Evolutionary conservation across 768 basidiomycete genomes (phyloP).

Genomic region (Gymnopilus dilepis): DNA sequence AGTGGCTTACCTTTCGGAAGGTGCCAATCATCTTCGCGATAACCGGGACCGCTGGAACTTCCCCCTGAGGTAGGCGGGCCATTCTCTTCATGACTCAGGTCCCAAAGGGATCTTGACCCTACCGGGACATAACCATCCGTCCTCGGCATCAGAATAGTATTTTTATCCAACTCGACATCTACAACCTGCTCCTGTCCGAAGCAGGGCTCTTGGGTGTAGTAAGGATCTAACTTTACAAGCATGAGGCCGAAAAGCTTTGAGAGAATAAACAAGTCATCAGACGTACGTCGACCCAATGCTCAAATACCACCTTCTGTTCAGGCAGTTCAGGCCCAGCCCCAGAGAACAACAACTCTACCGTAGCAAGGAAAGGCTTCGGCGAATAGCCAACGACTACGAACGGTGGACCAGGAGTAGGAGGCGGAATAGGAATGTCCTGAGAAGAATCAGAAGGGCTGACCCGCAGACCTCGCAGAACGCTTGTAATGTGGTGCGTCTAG

Average conservation of each 20-base stretch:
- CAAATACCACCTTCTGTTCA: constrained; percentile 45
- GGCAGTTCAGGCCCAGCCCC: constrained; percentile 30
- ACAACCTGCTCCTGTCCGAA: constrained; percentile 56
- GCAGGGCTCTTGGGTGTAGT: constrained; percentile 36
- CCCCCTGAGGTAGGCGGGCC: not conserved
- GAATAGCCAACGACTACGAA: constrained; percentile 51
- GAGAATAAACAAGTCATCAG: not conserved
- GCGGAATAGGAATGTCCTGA: constrained; percentile 21
- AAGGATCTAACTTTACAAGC: constrained; percentile 44
- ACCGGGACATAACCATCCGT: constrained; percentile 37
- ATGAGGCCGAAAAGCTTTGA: not conserved
- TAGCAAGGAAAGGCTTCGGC: constrained; percentile 50
- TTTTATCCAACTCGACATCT: constrained; percentile 57
- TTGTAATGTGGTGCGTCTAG: constrained; percentile 51
- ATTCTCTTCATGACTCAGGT: constrained; percentile 11
- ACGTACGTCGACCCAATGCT: constrained; percentile 63
- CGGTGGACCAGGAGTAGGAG: constrained; percentile 40
- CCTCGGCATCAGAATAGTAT: constrained; percentile 44
- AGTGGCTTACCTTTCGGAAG: constrained; percentile 1
- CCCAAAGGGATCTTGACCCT: constrained; percentile 46
- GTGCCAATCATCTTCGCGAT: not conserved
- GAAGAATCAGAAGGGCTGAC: constrained; percentile 37
- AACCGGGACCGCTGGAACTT: not conserved
- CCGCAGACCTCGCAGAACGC: constrained; percentile 43
- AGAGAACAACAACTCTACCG: constrained; percentile 50